phyloP scores from a whole-genome alignment of 2,329 filamentous ascomycete genomes.

The Karstenula rhodostoma region DNA sequence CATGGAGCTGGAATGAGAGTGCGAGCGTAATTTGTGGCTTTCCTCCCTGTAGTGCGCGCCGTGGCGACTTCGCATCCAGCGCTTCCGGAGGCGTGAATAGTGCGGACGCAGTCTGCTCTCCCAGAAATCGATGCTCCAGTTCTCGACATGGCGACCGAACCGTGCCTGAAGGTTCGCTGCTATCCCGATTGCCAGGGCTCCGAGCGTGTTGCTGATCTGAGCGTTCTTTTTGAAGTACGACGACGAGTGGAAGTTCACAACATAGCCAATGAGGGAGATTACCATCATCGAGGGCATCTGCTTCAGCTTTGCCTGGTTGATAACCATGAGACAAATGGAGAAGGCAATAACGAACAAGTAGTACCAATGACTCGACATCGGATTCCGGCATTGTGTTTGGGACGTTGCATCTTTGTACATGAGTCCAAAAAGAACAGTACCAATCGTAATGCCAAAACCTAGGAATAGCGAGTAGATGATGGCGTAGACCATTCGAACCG shows the following conservation, averaged over 20 bases:
- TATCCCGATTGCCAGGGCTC: slow-evolving; percentile 78
- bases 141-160: slow-evolving; percentile 66
- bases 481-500: slow-evolving; percentile 62
- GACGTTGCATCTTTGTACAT: slow-evolving; percentile 58
- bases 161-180: slow-evolving; percentile 82
- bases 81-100: slow-evolving; percentile 38
- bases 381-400: slow-evolving; percentile 52
- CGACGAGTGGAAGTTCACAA: slow-evolving; percentile 77
- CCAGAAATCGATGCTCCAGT: slow-evolving; percentile 64
- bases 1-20: slow-evolving; percentile 32
- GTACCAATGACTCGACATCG: slow-evolving; percentile 62
- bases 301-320: slow-evolving; percentile 83
- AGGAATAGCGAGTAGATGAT: slow-evolving; percentile 63
- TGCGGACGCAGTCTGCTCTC: slow-evolving; percentile 57
- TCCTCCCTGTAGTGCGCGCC: slow-evolving; percentile 21
- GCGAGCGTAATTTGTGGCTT: slow-evolving; percentile 28
- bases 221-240: slow-evolving; percentile 72
- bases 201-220: slow-evolving; percentile 79
- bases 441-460: slow-evolving; percentile 61
- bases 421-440: slow-evolving; percentile 58
- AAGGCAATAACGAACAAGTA: slow-evolving; percentile 80
- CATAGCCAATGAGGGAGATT: slow-evolving; percentile 77
- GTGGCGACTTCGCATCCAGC: slow-evolving; percentile 31
- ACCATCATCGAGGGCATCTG: slow-evolving; percentile 78
- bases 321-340: slow-evolving; percentile 75